These are phyloP conservation scores for Paecilomyces niveus DNA, from an alignment of 2,329 filamentous ascomycete genomes.

Conservation along the genomic window DNA sequence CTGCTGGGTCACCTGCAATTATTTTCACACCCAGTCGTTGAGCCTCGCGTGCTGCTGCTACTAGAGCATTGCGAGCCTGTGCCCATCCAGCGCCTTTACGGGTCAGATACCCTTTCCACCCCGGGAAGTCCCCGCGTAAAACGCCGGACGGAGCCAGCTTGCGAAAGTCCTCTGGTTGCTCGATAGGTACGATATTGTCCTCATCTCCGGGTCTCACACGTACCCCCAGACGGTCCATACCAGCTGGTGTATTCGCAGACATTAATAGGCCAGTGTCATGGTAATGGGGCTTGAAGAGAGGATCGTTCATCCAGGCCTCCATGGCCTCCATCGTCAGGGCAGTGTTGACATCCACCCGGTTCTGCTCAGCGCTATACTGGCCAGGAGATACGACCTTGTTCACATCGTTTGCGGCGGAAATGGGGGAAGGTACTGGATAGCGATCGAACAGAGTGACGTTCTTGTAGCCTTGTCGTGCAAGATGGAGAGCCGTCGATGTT, in stretches of 20 bases:
- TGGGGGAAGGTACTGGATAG: constrained; percentile 35
- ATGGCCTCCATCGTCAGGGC: constrained; percentile 11
- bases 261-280: constrained; percentile 33
- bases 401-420: constrained; percentile 37
- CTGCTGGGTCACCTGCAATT: constrained; percentile 33
- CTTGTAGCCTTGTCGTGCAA: constrained; percentile 31
- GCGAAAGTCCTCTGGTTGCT: constrained; percentile 29
- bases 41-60: constrained; percentile 39
- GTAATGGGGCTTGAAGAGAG: constrained; percentile 33
- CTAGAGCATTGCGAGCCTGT: constrained; percentile 41
- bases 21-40: constrained; percentile 40
- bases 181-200: not conserved
- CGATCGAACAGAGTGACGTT: constrained; percentile 38
- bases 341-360: not conserved
- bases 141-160: constrained; percentile 44
- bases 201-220: not conserved
- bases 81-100: constrained; percentile 45
- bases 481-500: constrained; percentile 36
- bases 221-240: not conserved
- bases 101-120: constrained; percentile 39
- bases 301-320: constrained; percentile 34
- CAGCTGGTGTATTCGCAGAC: constrained; percentile 16
- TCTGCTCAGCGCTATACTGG: not conserved
- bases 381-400: constrained; percentile 31
- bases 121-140: constrained; percentile 32